A percentile compares a stretch with the other conserved stretches of the same genome.
phyloP scores from a whole-genome alignment of 805 yeast species.

The Diddensiella caesifluorescens region DNA sequence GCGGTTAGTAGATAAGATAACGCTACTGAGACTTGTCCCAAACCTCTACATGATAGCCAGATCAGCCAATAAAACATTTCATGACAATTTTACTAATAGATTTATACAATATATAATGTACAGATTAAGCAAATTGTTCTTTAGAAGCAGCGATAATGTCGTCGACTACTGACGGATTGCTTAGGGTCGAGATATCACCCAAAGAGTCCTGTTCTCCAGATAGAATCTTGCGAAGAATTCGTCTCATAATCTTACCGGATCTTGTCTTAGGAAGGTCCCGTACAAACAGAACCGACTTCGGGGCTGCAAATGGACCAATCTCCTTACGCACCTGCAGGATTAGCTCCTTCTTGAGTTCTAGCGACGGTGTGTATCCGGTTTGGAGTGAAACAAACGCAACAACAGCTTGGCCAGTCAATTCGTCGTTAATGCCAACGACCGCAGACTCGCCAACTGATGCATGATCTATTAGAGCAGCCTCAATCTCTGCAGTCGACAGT shows the following conservation, averaged over 20 bases:
- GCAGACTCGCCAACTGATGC: conserved; percentile 85
- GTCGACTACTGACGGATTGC: conserved; percentile 80
- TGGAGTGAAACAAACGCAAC: conserved; percentile 89
- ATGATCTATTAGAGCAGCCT: conserved; percentile 81
- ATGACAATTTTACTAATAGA: not conserved
- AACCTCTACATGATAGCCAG: not conserved
- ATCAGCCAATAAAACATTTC: not conserved
- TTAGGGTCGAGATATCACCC: conserved; percentile 86
- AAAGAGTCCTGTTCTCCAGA: conserved; percentile 88
- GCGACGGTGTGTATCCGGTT: conserved; percentile 37
- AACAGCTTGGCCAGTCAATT: conserved; percentile 95
- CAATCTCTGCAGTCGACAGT: conserved; percentile 97
- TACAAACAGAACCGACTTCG: conserved; percentile 77
- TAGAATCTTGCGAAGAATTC: conserved; percentile 88
- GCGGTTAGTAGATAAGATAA: not conserved
- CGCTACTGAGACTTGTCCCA: not conserved
- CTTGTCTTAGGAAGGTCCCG: conserved; percentile 96
- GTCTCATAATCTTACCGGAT: conserved; percentile 98
- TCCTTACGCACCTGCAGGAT: conserved; percentile 85
- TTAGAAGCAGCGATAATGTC: conserved; percentile 63
- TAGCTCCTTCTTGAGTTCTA: conserved; percentile 58
- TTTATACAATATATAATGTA: not conserved
- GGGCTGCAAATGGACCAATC: conserved; percentile 93
- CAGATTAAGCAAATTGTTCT: conserved; percentile 7
- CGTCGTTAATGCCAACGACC: conserved; percentile 94